Conservation (phyloP, 2,329 filamentous ascomycete species). For the Dothistroma septosporum region DNA sequence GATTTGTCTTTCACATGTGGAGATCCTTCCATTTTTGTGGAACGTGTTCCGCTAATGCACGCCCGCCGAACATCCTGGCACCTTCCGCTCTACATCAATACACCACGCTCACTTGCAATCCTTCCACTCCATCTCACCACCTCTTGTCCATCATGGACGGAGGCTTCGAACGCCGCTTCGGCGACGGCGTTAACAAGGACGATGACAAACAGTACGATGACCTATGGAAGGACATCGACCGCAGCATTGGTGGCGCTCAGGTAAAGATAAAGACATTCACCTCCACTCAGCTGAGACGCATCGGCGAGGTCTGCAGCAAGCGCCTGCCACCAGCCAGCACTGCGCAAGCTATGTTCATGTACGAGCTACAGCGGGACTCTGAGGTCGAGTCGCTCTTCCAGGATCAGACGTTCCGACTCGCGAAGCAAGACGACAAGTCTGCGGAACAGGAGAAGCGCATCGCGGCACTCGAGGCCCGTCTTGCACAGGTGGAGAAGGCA, state of each 20-base stretch:
- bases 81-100: background rate
- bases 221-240: background rate
- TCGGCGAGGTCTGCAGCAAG: constrained; percentile 19
- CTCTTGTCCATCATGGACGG: background rate
- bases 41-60: background rate
- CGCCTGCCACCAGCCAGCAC: constrained; percentile 26
- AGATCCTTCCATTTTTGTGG: background rate
- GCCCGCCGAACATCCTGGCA: background rate
- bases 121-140: background rate
- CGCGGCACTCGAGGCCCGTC: constrained; percentile 12
- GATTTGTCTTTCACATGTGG: background rate
- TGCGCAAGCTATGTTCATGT: constrained; percentile 28
- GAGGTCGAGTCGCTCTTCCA: constrained; percentile 29
- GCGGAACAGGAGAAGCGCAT: constrained; percentile 10
- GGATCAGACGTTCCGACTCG: constrained; percentile 23
- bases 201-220: background rate
- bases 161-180: background rate
- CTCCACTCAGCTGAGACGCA: constrained; percentile 1
- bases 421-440: constrained; percentile 11
- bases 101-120: background rate
- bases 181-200: background rate
- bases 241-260: background rate
- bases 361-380: constrained; percentile 28
- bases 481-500: constrained; percentile 20
- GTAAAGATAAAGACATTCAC: background rate